Evolutionary conservation across 75 land plant genomes (phyloP).

Genomic region (Isoetes taiwanensis): DNA sequence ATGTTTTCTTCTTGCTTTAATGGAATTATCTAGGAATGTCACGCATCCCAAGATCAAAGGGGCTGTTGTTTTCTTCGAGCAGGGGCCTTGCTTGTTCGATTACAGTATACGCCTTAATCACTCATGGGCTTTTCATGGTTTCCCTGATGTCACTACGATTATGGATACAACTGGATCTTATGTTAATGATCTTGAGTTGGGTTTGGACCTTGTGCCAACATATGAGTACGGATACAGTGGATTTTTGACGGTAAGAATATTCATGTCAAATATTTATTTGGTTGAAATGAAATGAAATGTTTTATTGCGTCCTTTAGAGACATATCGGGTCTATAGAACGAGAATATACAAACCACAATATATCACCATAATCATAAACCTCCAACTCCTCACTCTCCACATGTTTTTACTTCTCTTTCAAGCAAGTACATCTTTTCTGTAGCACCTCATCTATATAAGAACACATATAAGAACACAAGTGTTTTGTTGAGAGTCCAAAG

Average conservation of each 20-base stretch:
- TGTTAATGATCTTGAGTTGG: constrained; percentile 54
- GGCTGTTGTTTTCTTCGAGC: constrained; percentile 63
- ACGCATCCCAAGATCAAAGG: constrained; percentile 57
- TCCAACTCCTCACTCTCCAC: no score
- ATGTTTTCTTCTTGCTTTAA: background rate
- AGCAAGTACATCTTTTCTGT: no score
- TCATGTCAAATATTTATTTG: no score
- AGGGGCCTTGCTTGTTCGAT: constrained; percentile 55
- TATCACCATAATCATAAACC: no score
- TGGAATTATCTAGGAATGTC: constrained; percentile 28
- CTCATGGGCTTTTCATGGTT: constrained; percentile 76
- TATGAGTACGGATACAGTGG: constrained; percentile 70
- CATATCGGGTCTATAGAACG: no score
- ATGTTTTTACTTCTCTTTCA: no score
- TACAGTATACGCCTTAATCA: constrained; percentile 76
- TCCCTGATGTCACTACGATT: constrained; percentile 58
- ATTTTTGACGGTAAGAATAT: constrained; percentile 49
- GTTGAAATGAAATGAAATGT: no score
- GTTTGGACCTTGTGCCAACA: constrained; percentile 33
- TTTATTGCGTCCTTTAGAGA: no score
- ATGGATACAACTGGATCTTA: constrained; percentile 70
- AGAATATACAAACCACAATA: no score
- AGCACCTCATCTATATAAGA: no score
- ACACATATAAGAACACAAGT: no score
- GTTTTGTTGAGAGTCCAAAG: no score